phyloP scores from a whole-genome alignment of 1,139 yeast species.

The Kodamaea arcana region DNA sequence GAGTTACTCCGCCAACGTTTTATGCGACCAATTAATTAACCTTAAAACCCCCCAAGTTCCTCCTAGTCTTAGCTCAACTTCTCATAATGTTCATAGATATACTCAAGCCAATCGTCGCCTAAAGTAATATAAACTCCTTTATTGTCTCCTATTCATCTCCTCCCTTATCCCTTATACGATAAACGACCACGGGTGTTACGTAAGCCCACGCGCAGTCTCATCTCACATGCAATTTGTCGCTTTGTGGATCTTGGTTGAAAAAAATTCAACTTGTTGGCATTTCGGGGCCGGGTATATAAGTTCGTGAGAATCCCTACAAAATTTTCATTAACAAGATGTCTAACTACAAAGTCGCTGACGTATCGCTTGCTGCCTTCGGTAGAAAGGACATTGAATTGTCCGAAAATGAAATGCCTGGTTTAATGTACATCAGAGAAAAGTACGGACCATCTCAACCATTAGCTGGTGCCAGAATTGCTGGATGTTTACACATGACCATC shows the following conservation, averaged over 20 bases:
- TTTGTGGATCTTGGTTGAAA: slow-evolving; percentile 1
- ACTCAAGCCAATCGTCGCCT: too few species aligned
- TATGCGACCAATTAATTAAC: too few species aligned
- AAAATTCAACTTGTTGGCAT: slow-evolving; percentile 2
- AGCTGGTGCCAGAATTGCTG: slow-evolving; percentile 98
- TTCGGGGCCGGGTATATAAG: not conserved
- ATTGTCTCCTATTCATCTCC: too few species aligned
- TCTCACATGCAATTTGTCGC: not conserved
- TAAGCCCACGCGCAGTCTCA: not conserved
- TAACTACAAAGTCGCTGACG: slow-evolving; percentile 96
- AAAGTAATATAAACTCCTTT: too few species aligned
- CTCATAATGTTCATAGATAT: too few species aligned
- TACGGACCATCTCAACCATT: slow-evolving; percentile 93
- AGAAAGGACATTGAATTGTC: slow-evolving; percentile 99
- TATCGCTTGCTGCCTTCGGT: slow-evolving; percentile 99
- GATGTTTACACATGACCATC: slow-evolving; percentile 99
- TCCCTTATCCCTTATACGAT: not conserved
- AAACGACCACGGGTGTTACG: not conserved
- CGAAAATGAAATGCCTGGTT: slow-evolving; percentile 99
- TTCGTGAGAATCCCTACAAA: not conserved
- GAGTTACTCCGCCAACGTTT: too few species aligned
- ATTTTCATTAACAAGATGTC: slow-evolving; percentile 9
- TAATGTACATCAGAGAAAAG: slow-evolving; percentile 93
- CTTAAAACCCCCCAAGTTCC: too few species aligned
- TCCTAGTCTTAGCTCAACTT: too few species aligned